phyloP scores from a whole-genome alignment of 257 asterid species.

The Solanum etuberosum region DNA sequence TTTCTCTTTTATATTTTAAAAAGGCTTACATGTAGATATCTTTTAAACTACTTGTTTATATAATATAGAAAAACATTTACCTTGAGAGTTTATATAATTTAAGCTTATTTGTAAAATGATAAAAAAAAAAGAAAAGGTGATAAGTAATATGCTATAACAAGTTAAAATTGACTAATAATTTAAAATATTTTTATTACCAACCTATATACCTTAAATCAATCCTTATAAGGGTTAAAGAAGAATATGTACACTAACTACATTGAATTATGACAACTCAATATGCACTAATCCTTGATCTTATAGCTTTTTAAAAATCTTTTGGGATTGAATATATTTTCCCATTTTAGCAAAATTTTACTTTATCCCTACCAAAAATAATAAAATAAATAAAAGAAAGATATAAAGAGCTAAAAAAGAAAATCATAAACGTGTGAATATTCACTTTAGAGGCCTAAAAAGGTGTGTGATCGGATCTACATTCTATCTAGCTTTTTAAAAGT shows the following conservation, averaged over 20 bases:
- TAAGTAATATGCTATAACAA: background rate
- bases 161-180: background rate
- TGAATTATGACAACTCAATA: background rate
- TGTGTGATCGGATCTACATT: background rate
- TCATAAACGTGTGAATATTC: background rate
- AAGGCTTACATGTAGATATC: accelerated
- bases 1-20: background rate
- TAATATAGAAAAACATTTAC: background rate
- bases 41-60: background rate
- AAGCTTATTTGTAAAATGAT: background rate
- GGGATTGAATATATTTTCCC: background rate
- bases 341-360: background rate
- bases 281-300: background rate
- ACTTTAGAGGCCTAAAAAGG: background rate
- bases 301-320: background rate
- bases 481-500: background rate
- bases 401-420: background rate
- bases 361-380: background rate
- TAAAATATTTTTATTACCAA: background rate
- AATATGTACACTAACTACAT: background rate
- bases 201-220: background rate
- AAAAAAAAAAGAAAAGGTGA: background rate
- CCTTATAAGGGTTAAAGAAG: background rate
- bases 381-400: background rate
- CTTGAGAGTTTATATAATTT: background rate